Percentiles rank a stretch among this genome's conserved stretches.
Conservation (phyloP, 2,329 filamentous ascomycete genomes). For the Cyclaneusma minus region DNA sequence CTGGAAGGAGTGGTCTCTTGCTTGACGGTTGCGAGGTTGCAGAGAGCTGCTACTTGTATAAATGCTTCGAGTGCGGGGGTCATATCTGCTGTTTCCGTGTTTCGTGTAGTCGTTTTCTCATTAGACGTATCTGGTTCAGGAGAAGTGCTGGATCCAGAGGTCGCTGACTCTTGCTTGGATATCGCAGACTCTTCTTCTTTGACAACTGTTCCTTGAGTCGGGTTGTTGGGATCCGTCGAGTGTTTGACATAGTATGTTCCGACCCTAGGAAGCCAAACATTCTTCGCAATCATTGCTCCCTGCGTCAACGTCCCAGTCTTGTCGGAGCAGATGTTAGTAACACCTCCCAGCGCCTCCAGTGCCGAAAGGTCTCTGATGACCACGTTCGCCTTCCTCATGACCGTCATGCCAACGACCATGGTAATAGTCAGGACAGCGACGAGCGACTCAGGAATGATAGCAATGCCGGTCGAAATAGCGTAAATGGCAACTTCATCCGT, state of each 20-base stretch:
- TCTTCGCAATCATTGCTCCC: slow-evolving; percentile 41
- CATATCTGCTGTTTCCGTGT: slow-evolving; percentile 20
- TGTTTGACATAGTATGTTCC: slow-evolving; percentile 35
- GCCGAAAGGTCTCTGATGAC: slow-evolving; percentile 29
- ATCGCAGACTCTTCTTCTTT: no score
- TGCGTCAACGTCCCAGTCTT: slow-evolving; percentile 59
- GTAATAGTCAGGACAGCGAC: slow-evolving; percentile 34
- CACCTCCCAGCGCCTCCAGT: slow-evolving; percentile 54
- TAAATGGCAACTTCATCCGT: slow-evolving; percentile 44
- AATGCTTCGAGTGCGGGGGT: slow-evolving; percentile 31
- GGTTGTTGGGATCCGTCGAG: slow-evolving; percentile 36
- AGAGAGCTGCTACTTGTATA: slow-evolving; percentile 36
- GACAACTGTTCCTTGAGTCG: slow-evolving; percentile 31
- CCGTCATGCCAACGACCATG: slow-evolving; percentile 30
- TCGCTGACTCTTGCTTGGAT: no score
- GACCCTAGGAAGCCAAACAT: slow-evolving; percentile 36
- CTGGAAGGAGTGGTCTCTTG: slow-evolving; percentile 20
- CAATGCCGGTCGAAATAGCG: slow-evolving; percentile 24
- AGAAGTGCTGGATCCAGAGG: no score
- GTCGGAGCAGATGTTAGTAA: slow-evolving; percentile 63
- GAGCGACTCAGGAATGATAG: slow-evolving; percentile 47
- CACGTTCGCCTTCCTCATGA: slow-evolving; percentile 29
- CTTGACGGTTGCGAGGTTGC: slow-evolving; percentile 40
- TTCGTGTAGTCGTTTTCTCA: slow-evolving; percentile 7
- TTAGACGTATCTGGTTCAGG: no score